These are phyloP conservation scores for Citrus unshiu DNA, from an alignment of 345 rosid species.

Conservation along the genomic window DNA sequence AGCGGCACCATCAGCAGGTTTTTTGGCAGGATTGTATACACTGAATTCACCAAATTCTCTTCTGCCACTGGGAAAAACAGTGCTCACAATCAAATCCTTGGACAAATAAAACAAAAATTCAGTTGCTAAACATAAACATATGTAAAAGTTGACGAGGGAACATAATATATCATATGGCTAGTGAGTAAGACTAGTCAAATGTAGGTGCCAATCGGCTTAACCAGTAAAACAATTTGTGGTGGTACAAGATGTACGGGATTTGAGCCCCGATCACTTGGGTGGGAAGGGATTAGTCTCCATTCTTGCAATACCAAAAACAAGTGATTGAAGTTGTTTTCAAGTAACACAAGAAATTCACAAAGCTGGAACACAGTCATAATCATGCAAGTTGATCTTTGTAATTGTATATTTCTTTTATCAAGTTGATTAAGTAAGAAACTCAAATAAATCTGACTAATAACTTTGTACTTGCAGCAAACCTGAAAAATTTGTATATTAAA, in stretches of 20 bases:
- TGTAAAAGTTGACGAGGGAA: neutral
- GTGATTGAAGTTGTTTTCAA: neutral
- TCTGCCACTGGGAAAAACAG: constrained; percentile 71
- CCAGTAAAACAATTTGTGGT: too few relatives aligned
- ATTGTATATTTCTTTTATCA: neutral
- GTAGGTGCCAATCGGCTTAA: too few relatives aligned
- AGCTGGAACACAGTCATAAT: neutral
- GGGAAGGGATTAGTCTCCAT: too few relatives aligned
- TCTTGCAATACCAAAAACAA: neutral
- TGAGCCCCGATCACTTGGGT: too few relatives aligned
- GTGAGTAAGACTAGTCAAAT: neutral
- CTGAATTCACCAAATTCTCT: constrained; percentile 93
- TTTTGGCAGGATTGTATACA: constrained; percentile 70
- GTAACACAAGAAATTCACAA: neutral
- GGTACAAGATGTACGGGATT: too few relatives aligned
- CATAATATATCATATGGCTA: neutral
- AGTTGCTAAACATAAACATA: constrained; percentile 5
- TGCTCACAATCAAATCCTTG: constrained; percentile 50
- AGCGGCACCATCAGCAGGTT: constrained; percentile 6
- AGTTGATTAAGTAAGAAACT: neutral
- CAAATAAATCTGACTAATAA: neutral
- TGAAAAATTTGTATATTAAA: neutral
- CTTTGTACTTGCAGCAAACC: neutral
- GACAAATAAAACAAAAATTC: constrained; percentile 24
- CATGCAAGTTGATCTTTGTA: neutral